These are phyloP conservation scores for Arthonia radiata DNA, from an alignment of 495 filamentous ascomycete genomes.

Conservation along the genomic window DNA sequence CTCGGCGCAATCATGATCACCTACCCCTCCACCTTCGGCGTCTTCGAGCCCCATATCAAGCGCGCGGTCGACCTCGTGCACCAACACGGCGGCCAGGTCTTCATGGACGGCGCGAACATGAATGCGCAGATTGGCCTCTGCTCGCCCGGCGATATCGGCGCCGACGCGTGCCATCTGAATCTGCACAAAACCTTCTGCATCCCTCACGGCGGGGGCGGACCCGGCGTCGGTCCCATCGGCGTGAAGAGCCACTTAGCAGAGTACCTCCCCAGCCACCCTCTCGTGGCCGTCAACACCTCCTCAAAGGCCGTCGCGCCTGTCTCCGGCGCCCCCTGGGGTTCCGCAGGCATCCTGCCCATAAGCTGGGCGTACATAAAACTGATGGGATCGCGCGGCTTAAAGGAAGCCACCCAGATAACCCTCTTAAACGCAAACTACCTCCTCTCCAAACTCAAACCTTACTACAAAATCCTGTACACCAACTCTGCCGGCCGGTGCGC, in stretches of 20 bases:
- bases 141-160: conserved; percentile 89
- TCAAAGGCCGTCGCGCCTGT: conserved; percentile 46
- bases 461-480: conserved; percentile 84
- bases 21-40: conserved; percentile 90
- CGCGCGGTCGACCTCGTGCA: conserved; percentile 72
- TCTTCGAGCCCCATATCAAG: conserved; percentile 84
- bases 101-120: conserved; percentile 99
- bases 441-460: conserved; percentile 63
- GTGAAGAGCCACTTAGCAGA: conserved; percentile 59
- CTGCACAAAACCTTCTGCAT: conserved; percentile 99
- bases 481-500: conserved; percentile 73
- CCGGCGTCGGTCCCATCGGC: conserved; percentile 86
- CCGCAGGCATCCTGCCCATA: conserved; percentile 84
- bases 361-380: conserved; percentile 95
- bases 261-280: conserved; percentile 55
- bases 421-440: conserved; percentile 97
- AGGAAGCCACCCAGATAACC: conserved; percentile 84
- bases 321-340: conserved; percentile 72
- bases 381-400: conserved; percentile 80
- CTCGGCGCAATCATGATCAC: conserved; percentile 96
- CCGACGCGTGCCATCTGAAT: conserved; percentile 95
- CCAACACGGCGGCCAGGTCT: conserved; percentile 74
- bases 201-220: conserved; percentile 87
- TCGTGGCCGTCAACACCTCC: conserved; percentile 33
- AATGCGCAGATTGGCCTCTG: conserved; percentile 96